Evolutionary conservation across 257 asterid genomes (phyloP), one percentile per base, ranked within the genome.

Genomic region (Knoxia roxburghii): DNA sequence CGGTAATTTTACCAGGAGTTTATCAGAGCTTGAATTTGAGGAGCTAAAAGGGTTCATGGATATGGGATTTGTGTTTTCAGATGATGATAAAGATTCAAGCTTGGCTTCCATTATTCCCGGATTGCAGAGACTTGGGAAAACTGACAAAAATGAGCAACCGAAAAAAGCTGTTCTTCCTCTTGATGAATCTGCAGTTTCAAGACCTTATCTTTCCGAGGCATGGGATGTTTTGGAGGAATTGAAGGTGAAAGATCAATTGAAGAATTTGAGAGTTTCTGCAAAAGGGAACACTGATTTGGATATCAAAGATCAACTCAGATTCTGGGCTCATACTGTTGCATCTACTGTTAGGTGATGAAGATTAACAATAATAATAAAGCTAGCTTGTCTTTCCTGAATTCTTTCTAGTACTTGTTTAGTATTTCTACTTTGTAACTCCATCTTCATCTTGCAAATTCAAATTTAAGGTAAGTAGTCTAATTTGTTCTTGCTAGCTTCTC

Each of bases 41-140:
- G 97, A 90, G 66, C 12, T 90, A 14, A 88, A 84, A 68, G 96
- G 96, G 81, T 88, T 90, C 58, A 84, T 83, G 89, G 97, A 90
- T 84, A 85, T 90, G 45, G 95, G 96, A 6, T 89, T 89, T 78
- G 91, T 79, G 65, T 88, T 88, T 40, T 76, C 89, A 0, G 95
- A 80, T 17, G 80, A 80, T 21, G 92, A 82, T 27, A 77, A 70
- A 73, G 87, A 82, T 72, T 72, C 89, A 4, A 74, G 67, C 17
- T 58, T 86, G 81, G 87, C 68, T 68, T 64, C 86, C 5, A 83
- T 89, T 1, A 61, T 89, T 45, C 95, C 96, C 11, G 96, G 95
- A 11, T 71, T 89, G 70, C 88, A 76, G 30, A 78, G 85, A 35
- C 33, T 72, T 41, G 85, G 90, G 37, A 77, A 20, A 53, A 37